These are phyloP conservation scores for Sugiyamaella pinicola DNA, from an alignment of 1,139 yeast species.

Conservation along the genomic window DNA sequence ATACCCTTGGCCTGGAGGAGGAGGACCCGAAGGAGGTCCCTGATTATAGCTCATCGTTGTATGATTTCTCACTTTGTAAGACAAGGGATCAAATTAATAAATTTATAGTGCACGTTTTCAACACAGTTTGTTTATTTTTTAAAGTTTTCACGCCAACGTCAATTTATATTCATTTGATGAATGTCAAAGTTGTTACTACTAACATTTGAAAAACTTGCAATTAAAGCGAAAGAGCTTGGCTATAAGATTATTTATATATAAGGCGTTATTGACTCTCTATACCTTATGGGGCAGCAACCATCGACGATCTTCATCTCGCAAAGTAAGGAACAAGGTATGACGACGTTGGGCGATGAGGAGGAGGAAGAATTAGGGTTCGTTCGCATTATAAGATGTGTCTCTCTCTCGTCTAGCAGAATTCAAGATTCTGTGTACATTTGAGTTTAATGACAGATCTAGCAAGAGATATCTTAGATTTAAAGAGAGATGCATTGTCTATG, in stretches of 20 bases:
- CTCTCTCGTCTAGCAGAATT: too few species aligned
- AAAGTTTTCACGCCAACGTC: too few species aligned
- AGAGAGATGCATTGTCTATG: too few species aligned
- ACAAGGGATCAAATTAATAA: too few species aligned
- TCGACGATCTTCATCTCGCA: not conserved
- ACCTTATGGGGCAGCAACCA: not conserved
- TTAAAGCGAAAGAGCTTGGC: not conserved
- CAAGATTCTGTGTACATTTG: too few species aligned
- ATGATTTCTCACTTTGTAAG: too few species aligned
- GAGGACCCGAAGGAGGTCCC: slow-evolving; percentile 3
- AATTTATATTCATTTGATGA: not conserved
- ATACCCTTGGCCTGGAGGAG: slow-evolving; percentile 3
- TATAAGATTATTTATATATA: too few species aligned
- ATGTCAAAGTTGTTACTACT: too few species aligned
- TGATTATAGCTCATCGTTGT: not conserved
- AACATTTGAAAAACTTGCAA: too few species aligned
- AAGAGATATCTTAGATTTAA: not conserved
- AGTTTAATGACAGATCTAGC: too few species aligned
- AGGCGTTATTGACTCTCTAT: not conserved
- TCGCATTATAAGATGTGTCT: too few species aligned
- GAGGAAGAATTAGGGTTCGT: not conserved
- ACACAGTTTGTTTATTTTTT: too few species aligned
- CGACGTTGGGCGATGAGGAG: not conserved
- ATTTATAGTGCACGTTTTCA: not conserved
- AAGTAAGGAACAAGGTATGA: not conserved